phyloP scores from a whole-genome alignment of 2,329 filamentous ascomycete species.

The Nakataea oryzae region DNA sequence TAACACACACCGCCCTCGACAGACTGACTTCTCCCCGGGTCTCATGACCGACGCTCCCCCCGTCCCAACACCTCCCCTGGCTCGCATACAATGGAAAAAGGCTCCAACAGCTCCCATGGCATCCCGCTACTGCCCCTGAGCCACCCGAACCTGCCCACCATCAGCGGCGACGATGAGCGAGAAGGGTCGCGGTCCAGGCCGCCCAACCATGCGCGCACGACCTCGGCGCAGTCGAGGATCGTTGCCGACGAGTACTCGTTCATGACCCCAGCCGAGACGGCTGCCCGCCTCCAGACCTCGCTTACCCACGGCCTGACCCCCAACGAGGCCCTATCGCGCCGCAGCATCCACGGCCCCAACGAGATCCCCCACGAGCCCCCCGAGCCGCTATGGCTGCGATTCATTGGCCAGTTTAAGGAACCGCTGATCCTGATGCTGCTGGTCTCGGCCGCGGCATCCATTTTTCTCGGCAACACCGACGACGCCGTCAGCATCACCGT shows the following conservation, averaged over 20 bases:
- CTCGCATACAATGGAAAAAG: conserved; percentile 9
- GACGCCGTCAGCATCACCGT: conserved; percentile 93
- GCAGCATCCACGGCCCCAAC: conserved; percentile 70
- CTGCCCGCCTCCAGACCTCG: conserved; percentile 71
- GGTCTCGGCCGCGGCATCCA: conserved; percentile 76
- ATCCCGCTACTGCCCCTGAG: conserved; percentile 11
- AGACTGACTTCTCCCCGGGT: not conserved
- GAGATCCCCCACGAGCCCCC: conserved; percentile 90
- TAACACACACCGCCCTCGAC: not conserved
- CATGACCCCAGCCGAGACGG: conserved; percentile 70
- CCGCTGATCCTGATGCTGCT: conserved; percentile 88
- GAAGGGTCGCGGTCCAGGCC: conserved; percentile 9
- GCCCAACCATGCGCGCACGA: conserved; percentile 12
- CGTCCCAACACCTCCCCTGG: not conserved
- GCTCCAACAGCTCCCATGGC: conserved; percentile 7
- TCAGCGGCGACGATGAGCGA: conserved; percentile 5
- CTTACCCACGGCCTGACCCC: conserved; percentile 70
- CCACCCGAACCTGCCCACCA: conserved; percentile 4
- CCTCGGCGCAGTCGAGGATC: conserved; percentile 23
- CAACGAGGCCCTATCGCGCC: conserved; percentile 67
- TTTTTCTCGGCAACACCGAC: conserved; percentile 86
- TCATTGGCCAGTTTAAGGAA: conserved; percentile 94
- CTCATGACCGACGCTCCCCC: conserved; percentile 1
- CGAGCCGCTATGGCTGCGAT: conserved; percentile 90
- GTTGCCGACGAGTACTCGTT: conserved; percentile 51